These are phyloP conservation scores for Apiotrichum brassicae DNA, from an alignment of 1,284 basidiomycete genomes.

Conservation along the genomic window DNA sequence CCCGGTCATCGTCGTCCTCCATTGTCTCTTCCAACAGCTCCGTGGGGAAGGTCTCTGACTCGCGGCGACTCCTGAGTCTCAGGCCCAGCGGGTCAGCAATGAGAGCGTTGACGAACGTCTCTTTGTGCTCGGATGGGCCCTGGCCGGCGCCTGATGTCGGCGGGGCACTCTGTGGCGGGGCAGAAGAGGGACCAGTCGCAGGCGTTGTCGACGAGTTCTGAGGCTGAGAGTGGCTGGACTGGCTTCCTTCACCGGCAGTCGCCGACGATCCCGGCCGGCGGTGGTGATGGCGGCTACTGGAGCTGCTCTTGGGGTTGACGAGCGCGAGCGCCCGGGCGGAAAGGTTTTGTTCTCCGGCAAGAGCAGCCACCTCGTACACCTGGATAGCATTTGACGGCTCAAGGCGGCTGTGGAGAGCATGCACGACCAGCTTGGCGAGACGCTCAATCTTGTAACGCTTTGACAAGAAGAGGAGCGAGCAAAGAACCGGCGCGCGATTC, in stretches of 20 bases:
- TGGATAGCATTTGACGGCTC: slow-evolving; percentile 77
- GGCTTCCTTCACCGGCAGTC: slow-evolving; percentile 4
- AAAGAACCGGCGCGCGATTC: slow-evolving; percentile 79
- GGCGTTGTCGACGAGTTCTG: no score
- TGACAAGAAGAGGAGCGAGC: slow-evolving; percentile 74
- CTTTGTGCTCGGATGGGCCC: no score
- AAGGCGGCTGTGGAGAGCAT: slow-evolving; percentile 82
- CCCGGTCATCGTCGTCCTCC: no score
- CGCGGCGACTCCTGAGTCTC: no score
- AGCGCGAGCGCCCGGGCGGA: slow-evolving; percentile 77
- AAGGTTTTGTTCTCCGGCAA: slow-evolving; percentile 78
- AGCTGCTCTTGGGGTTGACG: slow-evolving; percentile 52
- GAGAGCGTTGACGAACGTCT: no score
- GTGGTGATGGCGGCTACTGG: neutral
- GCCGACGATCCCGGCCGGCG: slow-evolving; percentile 9
- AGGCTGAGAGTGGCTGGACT: no score
- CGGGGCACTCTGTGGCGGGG: no score
- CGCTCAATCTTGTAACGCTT: slow-evolving; percentile 74
- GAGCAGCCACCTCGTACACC: slow-evolving; percentile 86
- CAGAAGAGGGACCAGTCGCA: no score
- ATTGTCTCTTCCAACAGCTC: no score
- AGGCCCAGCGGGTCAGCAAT: no score
- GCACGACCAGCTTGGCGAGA: slow-evolving; percentile 70
- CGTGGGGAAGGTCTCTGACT: no score
- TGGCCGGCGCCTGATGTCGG: no score